phyloP scores from a whole-genome alignment of 1,284 basidiomycete species.

The Austropuccinia psidii region DNA sequence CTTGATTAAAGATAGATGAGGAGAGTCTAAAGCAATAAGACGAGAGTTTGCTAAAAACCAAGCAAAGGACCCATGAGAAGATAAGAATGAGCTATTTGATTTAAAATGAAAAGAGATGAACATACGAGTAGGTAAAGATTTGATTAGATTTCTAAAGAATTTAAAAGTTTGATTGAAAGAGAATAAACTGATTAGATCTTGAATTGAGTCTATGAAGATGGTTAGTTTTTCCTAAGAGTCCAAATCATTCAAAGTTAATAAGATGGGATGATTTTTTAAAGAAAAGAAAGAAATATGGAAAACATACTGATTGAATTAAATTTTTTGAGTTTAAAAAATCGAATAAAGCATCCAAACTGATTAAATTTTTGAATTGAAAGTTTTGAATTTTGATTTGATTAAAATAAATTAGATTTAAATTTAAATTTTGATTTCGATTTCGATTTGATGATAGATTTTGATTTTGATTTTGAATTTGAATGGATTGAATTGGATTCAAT shows the following conservation, averaged over 20 bases:
- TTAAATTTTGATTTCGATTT: no score
- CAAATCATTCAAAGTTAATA: background rate
- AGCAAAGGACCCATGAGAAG: background rate
- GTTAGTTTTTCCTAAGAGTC: background rate
- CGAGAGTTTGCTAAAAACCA: constrained; percentile 3
- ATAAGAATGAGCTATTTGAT: background rate
- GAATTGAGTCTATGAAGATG: background rate
- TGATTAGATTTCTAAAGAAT: background rate
- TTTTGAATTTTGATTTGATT: no score
- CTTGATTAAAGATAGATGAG: constrained; percentile 4
- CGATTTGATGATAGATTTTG: no score
- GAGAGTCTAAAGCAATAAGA: constrained; percentile 23
- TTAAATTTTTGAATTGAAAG: no score
- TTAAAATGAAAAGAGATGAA: background rate
- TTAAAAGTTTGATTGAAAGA: background rate
- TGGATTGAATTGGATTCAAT: no score
- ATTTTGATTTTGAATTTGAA: no score
- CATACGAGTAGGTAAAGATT: constrained; percentile 18
- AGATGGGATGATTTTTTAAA: background rate
- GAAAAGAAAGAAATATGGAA: no score
- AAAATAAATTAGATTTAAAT: no score
- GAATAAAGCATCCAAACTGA: no score
- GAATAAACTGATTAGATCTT: background rate
- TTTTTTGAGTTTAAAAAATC: no score
- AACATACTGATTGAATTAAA: no score